Percentiles rank a stretch among this genome's conserved stretches.
phyloP scores from a whole-genome alignment of 176 grass and related monocot genomes.

The Pontederia crassipes region DNA sequence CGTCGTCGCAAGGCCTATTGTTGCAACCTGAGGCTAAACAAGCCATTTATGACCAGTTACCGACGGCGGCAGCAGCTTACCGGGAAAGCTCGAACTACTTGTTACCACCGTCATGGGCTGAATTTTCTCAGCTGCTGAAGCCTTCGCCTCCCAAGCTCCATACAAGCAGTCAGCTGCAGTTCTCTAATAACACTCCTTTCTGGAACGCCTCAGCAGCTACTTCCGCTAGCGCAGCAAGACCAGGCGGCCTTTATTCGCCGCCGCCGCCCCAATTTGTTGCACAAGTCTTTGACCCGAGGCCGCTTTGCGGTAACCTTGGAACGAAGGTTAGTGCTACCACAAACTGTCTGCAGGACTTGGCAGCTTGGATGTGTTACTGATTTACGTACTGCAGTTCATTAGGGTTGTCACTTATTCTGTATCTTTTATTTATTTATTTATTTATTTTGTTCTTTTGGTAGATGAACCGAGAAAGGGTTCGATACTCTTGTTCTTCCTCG shows the following conservation, averaged over 20 bases:
- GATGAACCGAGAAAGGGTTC: slow-evolving; percentile 3
- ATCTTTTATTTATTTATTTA: neutral
- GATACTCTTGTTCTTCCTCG: slow-evolving; percentile 7
- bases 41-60: neutral
- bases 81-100: neutral
- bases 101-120: slow-evolving; percentile 1
- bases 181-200: slow-evolving; percentile 1
- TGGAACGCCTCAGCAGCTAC: slow-evolving; percentile 2
- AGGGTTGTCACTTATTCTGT: neutral
- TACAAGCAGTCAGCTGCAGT: neutral
- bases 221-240: neutral
- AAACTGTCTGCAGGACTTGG: neutral
- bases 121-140: slow-evolving; percentile 6
- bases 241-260: neutral
- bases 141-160: neutral
- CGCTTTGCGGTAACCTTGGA: neutral
- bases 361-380: neutral
- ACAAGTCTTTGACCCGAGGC: neutral
- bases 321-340: neutral
- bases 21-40: neutral
- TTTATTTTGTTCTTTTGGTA: neutral
- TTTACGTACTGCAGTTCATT: neutral
- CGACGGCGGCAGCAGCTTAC: neutral
- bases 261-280: neutral
- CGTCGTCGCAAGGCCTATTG: neutral